Conservation (phyloP, 1,139 yeast genomes). For the Geotrichum aggregatum region DNA sequence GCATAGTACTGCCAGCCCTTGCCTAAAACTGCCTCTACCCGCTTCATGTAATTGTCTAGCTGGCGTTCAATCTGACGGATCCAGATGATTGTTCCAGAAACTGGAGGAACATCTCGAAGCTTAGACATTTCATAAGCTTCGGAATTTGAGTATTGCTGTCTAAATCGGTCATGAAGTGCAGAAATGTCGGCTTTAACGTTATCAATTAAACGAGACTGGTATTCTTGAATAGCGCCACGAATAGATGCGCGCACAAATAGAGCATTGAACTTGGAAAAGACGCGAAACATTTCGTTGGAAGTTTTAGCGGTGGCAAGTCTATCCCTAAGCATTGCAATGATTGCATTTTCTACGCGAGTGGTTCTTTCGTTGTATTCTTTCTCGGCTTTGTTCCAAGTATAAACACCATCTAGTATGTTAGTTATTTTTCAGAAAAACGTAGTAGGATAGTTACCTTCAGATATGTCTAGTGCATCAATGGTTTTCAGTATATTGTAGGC, state of each 20-base stretch:
- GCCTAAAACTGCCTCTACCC: constrained; percentile 58
- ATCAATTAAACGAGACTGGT: constrained; percentile 48
- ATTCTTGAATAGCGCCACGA: constrained; percentile 53
- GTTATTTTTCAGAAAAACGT: constrained; percentile 10
- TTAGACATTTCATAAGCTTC: constrained; percentile 39
- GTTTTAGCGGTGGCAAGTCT: constrained; percentile 42
- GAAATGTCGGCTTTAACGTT: constrained; percentile 48
- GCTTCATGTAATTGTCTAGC: constrained; percentile 41
- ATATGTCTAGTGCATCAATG: constrained; percentile 42
- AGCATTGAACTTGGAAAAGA: constrained; percentile 48
- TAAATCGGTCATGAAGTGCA: constrained; percentile 43
- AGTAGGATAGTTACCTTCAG: constrained; percentile 33
- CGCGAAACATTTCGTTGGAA: constrained; percentile 49
- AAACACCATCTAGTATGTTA: constrained; percentile 32
- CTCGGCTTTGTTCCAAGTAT: constrained; percentile 43
- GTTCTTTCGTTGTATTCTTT: constrained; percentile 44
- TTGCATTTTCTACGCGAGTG: constrained; percentile 45
- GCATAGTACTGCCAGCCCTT: constrained; percentile 70
- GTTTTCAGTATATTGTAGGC: constrained; percentile 44
- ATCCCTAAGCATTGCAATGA: constrained; percentile 43
- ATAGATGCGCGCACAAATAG: constrained; percentile 50
- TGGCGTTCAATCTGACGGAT: constrained; percentile 48
- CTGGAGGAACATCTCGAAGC: constrained; percentile 46
- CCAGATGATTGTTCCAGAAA: constrained; percentile 50
- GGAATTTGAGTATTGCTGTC: constrained; percentile 37